phyloP scores from a whole-genome alignment of 2,329 filamentous ascomycete species.

The Colletotrichum graminicola region DNA sequence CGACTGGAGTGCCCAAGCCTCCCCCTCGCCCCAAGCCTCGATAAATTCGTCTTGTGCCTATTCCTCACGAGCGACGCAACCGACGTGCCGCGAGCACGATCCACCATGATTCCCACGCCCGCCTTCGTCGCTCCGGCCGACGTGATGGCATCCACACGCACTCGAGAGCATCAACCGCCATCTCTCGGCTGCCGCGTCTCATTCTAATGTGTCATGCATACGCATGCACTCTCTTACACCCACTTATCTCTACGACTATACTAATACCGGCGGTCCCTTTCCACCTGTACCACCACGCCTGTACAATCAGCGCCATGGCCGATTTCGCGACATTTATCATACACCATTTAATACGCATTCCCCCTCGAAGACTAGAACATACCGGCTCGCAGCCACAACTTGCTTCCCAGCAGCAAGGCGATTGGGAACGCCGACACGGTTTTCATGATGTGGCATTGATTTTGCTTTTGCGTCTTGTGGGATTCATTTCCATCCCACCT shows the following conservation, averaged over 20 bases:
- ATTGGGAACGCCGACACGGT: slow-evolving; percentile 40
- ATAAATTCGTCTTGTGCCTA: slow-evolving; percentile 45
- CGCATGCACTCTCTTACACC: not conserved
- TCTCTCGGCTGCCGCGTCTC: slow-evolving; percentile 30
- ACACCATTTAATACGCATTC: slow-evolving; percentile 53
- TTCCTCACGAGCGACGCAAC: slow-evolving; percentile 5
- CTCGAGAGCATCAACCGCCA: slow-evolving; percentile 37
- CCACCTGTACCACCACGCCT: slow-evolving; percentile 37
- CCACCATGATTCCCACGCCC: slow-evolving; percentile 14
- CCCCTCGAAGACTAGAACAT: slow-evolving; percentile 51
- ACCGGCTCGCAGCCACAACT: slow-evolving; percentile 54
- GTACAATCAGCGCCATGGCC: slow-evolving; percentile 36
- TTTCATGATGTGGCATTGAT: slow-evolving; percentile 43
- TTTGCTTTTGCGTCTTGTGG: slow-evolving; percentile 39
- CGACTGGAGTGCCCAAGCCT: slow-evolving; percentile 63
- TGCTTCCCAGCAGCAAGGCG: slow-evolving; percentile 54
- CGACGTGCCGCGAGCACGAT: slow-evolving; percentile 29
- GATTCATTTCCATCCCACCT: slow-evolving; percentile 28
- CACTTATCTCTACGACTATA: slow-evolving; percentile 31
- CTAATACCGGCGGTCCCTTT: slow-evolving; percentile 36
- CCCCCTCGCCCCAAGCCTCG: slow-evolving; percentile 57
- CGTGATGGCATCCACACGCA: slow-evolving; percentile 42
- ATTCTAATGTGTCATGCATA: slow-evolving; percentile 37
- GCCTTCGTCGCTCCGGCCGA: slow-evolving; percentile 34
- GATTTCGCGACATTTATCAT: slow-evolving; percentile 41